These are phyloP conservation scores for Vitis rotundifolia DNA, from an alignment of 164 flowering plant genomes.

Conservation along the genomic window DNA sequence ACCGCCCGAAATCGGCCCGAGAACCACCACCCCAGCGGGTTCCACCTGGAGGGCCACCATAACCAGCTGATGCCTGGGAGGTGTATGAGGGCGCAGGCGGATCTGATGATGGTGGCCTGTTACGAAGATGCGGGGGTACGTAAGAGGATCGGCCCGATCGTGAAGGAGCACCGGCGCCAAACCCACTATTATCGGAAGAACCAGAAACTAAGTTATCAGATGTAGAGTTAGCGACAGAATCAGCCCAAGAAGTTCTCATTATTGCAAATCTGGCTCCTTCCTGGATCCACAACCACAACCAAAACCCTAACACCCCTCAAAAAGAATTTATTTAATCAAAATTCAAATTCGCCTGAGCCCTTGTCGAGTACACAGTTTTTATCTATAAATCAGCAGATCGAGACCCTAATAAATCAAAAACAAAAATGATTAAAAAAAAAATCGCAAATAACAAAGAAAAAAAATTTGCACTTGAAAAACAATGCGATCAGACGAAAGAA, in stretches of 20 bases:
- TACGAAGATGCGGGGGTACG: conserved; percentile 51
- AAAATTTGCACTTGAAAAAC: too few relatives aligned
- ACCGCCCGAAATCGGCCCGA: conserved; percentile 20
- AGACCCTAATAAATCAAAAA: too few relatives aligned
- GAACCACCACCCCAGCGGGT: conserved; percentile 24
- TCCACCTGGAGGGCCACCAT: conserved; percentile 22
- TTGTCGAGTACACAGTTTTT: too few relatives aligned
- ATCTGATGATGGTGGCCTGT: conserved; percentile 31
- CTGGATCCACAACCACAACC: not conserved
- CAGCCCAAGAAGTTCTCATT: conserved; percentile 32
- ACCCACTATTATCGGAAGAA: conserved; percentile 13
- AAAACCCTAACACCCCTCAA: not conserved
- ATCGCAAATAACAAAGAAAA: too few relatives aligned
- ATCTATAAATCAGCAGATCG: too few relatives aligned
- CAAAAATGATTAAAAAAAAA: too few relatives aligned
- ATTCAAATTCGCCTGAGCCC: too few relatives aligned
- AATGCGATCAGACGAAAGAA: too few relatives aligned
- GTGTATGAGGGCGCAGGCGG: conserved; percentile 20
- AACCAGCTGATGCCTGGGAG: not conserved
- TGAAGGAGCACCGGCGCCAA: not conserved
- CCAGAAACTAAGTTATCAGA: conserved; percentile 26
- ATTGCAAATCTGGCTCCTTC: not conserved
- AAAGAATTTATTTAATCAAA: too few relatives aligned
- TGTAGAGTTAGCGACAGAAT: conserved; percentile 28
- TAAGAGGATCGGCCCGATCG: conserved; percentile 26